Percentiles rank a stretch among this genome's conserved stretches.
Evolutionary conservation across 805 yeast genomes (phyloP).

Genomic region (Saturnispora gosingensis): DNA sequence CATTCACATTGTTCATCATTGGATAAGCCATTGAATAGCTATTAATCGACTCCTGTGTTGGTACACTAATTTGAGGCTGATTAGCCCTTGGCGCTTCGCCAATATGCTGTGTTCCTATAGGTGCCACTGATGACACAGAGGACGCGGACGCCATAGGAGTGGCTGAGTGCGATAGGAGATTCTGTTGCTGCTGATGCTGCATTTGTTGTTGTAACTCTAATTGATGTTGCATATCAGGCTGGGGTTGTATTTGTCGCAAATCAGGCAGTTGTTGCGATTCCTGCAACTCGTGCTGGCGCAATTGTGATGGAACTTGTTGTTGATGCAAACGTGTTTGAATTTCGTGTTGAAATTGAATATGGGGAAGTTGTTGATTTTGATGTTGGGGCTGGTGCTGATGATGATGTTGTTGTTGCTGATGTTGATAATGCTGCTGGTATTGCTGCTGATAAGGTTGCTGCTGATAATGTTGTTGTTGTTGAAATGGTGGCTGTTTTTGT

Average conservation of each 20-base stretch:
- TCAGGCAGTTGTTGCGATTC: background rate
- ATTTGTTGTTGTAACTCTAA: background rate
- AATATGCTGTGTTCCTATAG: background rate
- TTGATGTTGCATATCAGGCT: background rate
- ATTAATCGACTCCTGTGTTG: background rate
- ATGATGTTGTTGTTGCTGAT: background rate
- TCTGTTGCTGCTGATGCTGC: background rate
- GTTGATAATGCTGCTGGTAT: background rate
- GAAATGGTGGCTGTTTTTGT: background rate
- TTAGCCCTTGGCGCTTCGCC: background rate
- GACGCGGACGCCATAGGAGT: background rate
- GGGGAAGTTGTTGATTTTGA: background rate
- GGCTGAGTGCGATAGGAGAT: background rate
- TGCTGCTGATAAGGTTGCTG: background rate
- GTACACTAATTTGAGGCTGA: background rate
- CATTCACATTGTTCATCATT: background rate
- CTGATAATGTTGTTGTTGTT: background rate
- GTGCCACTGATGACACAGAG: background rate
- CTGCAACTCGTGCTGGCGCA: background rate
- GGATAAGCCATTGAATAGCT: background rate
- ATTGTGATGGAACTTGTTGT: background rate
- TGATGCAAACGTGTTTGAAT: background rate
- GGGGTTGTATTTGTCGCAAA: background rate
- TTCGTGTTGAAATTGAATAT: background rate
- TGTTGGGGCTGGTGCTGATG: background rate